These are phyloP conservation scores for Melampsora larici-populina DNA, from an alignment of 1,284 basidiomycete genomes.

Conservation along the genomic window DNA sequence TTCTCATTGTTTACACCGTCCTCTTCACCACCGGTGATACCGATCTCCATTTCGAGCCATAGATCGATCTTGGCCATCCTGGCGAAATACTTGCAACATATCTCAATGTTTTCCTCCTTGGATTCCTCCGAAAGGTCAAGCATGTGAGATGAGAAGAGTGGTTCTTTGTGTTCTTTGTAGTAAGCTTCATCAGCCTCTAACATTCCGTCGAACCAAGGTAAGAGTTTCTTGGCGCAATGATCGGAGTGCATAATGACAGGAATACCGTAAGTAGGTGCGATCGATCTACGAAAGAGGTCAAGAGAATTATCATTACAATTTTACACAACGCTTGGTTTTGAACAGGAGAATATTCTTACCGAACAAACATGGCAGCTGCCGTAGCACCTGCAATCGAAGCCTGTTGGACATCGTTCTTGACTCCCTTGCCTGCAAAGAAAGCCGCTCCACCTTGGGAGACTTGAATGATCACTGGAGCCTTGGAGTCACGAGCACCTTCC, in stretches of 20 bases:
- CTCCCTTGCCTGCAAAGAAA: slow-evolving; percentile 95
- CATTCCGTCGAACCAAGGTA: slow-evolving; percentile 99
- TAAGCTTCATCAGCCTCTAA: slow-evolving; percentile 92
- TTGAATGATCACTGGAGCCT: slow-evolving; percentile 96
- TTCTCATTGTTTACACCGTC: slow-evolving; percentile 77
- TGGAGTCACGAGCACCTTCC: slow-evolving; percentile 86
- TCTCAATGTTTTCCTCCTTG: slow-evolving; percentile 95
- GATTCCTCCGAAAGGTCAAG: slow-evolving; percentile 97
- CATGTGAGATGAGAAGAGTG: slow-evolving; percentile 93
- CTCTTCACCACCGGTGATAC: slow-evolving; percentile 99
- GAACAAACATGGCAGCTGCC: slow-evolving; percentile 89
- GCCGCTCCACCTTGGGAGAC: slow-evolving; percentile 95
- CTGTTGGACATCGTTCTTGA: slow-evolving; percentile 91
- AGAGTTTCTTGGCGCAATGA: slow-evolving; percentile 97
- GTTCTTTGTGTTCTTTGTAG: slow-evolving; percentile 81
- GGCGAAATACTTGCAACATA: slow-evolving; percentile 90
- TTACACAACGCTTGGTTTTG: slow-evolving; percentile 51
- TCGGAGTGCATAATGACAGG: slow-evolving; percentile 98
- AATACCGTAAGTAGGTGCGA: slow-evolving; percentile 50
- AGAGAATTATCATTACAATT: not conserved
- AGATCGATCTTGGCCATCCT: slow-evolving; percentile 85
- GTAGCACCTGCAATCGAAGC: slow-evolving; percentile 90
- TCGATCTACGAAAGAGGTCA: slow-evolving; percentile 15
- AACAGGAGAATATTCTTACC: slow-evolving; percentile 66
- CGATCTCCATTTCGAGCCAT: slow-evolving; percentile 99